Evolutionary conservation across 2,329 filamentous ascomycete species (phyloP), one percentile per base, ranked within the genome.

Genomic region (Aureobasidium mangrovei): DNA sequence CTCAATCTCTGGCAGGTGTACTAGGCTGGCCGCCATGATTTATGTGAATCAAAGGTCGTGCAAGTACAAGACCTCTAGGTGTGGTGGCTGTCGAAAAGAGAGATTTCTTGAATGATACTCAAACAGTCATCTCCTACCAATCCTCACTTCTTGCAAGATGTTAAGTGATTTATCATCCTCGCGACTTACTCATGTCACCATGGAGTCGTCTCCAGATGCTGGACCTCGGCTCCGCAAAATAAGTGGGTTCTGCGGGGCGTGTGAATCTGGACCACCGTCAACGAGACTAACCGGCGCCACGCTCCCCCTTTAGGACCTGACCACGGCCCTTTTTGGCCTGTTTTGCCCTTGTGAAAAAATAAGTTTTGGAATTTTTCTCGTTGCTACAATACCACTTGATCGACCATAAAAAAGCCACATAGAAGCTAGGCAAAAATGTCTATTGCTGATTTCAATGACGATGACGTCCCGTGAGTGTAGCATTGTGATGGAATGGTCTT

Each of bases 1-100:
- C 70, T 91, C 83, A 48, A 95, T 80, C 57, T 85, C 82, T 4
- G 84, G 83, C 10, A 97, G 77, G 18, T 77, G 69, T 29, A 80
- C 77, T 5, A 90, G 76, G 58, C 56, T 56, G 3, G 56, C 52
- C 10, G 60, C 60, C 60, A 62, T 62, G 29, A 10, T 58, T 27
- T 7, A 28, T 12, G 44, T 42, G 18, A 18, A 18, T 18, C 18
- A 18, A 18, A 18, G 18, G 18, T 18, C 43, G 54, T 44, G 32
- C 18, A 52, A 32, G 24, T n/a, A 28, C 24, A 47, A 18, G 18
- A 18, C 18, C 18, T 18, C 18, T 18, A 18, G 18, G 18, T 53
- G 28, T 46, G 39, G 12, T 45, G 3, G 4, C 42, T 10, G 18
- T 45, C 18, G 18, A 18, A 18, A 18, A 18, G 18, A 18, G 18